Conservation (phyloP, 73 alveolate genomes). For the Symbiodinium natans region DNA sequence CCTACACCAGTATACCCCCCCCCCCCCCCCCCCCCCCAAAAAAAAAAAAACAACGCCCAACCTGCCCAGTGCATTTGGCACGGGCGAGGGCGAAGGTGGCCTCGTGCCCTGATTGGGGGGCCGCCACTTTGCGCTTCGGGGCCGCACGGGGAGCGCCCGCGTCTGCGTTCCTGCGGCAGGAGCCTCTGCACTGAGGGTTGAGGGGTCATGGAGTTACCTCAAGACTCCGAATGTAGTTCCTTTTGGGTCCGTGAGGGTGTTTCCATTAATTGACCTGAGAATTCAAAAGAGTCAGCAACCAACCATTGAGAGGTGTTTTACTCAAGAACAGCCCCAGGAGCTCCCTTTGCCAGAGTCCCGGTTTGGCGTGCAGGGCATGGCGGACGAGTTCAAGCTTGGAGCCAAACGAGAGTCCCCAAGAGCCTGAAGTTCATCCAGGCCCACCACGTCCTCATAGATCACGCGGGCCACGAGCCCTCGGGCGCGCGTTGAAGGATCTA, state of each 20-base stretch:
- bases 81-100: conserved; percentile 70
- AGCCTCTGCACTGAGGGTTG: neutral
- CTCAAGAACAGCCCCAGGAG: too few relatives aligned
- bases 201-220: too few relatives aligned
- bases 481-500: neutral
- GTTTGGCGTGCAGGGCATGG: too few relatives aligned
- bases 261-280: too few relatives aligned
- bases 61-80: neutral
- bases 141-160: neutral
- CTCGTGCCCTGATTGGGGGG: conserved; percentile 18
- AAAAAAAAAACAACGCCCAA: neutral
- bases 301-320: too few relatives aligned
- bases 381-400: neutral
- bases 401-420: conserved; percentile 33
- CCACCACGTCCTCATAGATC: conserved; percentile 61
- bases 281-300: too few relatives aligned
- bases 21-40: neutral
- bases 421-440: conserved; percentile 47
- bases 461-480: conserved; percentile 41
- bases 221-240: too few relatives aligned
- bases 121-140: conserved; percentile 45
- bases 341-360: too few relatives aligned
- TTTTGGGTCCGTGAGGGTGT: too few relatives aligned
- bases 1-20: too few relatives aligned
- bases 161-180: neutral